Evolutionary conservation across 495 filamentous ascomycete species (phyloP).

Genomic region (Xylaria palmicola): DNA sequence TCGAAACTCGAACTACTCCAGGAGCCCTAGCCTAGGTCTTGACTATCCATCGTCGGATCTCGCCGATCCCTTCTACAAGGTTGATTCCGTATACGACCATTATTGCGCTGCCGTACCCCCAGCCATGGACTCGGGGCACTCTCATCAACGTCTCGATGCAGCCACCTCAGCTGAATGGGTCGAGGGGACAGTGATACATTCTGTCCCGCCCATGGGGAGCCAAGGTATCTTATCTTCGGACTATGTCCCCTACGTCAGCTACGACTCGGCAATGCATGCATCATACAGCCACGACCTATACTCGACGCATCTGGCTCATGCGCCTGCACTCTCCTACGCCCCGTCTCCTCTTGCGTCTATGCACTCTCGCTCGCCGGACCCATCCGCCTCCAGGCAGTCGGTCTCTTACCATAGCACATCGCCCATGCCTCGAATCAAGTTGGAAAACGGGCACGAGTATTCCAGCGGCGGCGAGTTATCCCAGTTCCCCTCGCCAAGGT

Average conservation of each 20-base stretch:
- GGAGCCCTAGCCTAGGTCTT: slow-evolving; percentile 44
- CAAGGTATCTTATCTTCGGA: slow-evolving; percentile 52
- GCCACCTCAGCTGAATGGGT: slow-evolving; percentile 46
- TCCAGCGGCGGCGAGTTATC: slow-evolving; percentile 38
- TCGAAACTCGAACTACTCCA: slow-evolving; percentile 49
- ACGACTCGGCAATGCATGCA: slow-evolving; percentile 36
- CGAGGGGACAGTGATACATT: slow-evolving; percentile 35
- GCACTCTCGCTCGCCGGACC: slow-evolving; percentile 45
- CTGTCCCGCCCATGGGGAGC: slow-evolving; percentile 38
- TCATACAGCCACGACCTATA: slow-evolving; percentile 51
- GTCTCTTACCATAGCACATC: slow-evolving; percentile 40
- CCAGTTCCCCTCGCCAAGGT: slow-evolving; percentile 49
- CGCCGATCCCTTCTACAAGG: slow-evolving; percentile 48
- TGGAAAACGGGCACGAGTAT: slow-evolving; percentile 47
- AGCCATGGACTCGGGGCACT: slow-evolving; percentile 40
- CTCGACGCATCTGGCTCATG: slow-evolving; percentile 39
- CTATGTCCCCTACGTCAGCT: slow-evolving; percentile 53
- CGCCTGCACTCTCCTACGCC: slow-evolving; percentile 34
- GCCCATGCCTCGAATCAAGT: slow-evolving; percentile 50
- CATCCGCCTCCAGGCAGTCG: slow-evolving; percentile 29
- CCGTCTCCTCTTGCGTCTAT: slow-evolving; percentile 40
- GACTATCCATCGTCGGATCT: slow-evolving; percentile 47
- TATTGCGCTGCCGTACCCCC: slow-evolving; percentile 37
- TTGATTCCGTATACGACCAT: slow-evolving; percentile 45
- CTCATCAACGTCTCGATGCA: slow-evolving; percentile 43